A percentile compares a stretch with the other conserved stretches of the same genome.
Conservation (phyloP, 371 early-diverging fungal species). For the Batkoa obscura region DNA sequence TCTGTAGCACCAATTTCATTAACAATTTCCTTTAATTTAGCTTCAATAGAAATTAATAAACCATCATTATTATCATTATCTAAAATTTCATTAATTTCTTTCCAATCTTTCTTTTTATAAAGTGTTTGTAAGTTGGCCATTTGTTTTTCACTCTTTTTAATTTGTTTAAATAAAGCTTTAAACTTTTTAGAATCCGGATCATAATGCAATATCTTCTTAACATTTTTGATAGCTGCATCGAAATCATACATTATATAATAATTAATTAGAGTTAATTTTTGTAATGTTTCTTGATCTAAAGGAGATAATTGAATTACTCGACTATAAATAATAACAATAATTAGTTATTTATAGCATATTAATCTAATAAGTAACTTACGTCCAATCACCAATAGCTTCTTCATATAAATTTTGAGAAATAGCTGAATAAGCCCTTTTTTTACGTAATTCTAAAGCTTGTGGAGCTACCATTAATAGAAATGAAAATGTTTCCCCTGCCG, state of each 20-base stretch:
- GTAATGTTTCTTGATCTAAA: constrained; percentile 30
- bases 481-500: constrained; percentile 35
- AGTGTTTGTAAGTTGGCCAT: constrained; percentile 35
- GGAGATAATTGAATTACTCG: constrained; percentile 31
- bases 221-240: constrained; percentile 36
- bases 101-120: constrained; percentile 32
- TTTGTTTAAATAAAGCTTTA: constrained; percentile 40
- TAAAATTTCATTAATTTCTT: constrained; percentile 34
- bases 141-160: constrained; percentile 63
- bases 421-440: constrained; percentile 53
- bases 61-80: constrained; percentile 19
- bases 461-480: constrained; percentile 34
- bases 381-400: constrained; percentile 62
- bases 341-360: neutral
- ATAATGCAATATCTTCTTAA: constrained; percentile 66
- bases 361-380: constrained; percentile 19
- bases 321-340: neutral
- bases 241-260: constrained; percentile 47
- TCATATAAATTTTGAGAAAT: constrained; percentile 50
- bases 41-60: constrained; percentile 24
- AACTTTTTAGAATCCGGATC: constrained; percentile 84
- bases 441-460: constrained; percentile 28
- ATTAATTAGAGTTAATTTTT: constrained; percentile 51
- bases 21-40: constrained; percentile 16
- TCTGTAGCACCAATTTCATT: constrained; percentile 13